Evolutionary conservation across 2,329 filamentous ascomycete species (phyloP), one percentile per base, ranked within the genome.

Genomic region (Pseudocercospora fijiensis): DNA sequence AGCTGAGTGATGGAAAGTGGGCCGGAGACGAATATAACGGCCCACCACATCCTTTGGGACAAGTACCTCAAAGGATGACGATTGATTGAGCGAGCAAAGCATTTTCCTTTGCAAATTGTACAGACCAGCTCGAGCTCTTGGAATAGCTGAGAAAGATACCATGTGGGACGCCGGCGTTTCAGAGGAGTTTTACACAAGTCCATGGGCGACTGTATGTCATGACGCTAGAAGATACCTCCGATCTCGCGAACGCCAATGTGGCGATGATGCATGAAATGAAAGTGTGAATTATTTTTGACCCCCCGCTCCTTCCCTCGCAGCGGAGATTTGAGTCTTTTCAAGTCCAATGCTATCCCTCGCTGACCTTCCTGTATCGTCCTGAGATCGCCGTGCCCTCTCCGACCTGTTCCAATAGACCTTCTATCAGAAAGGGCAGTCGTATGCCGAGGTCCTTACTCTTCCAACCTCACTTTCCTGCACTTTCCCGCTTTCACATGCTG

Each of bases 1-100:
- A 69, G 37, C 53, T 69, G 41, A 57, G 57, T 3, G 60, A 60
- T 26, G 65, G 68, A 13, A 70, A 70, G 26, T 72, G 68, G 65
- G 60, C 58, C 10, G 65, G 62, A 51, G 65, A 70, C 27, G 69
- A 69, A 26, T 67, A 66, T 60, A 69, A 69, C 22, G 65, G 66
- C 18, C 68, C 69, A 58, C 68, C 67, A 11, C 72, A 75, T 67
- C 71, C 69, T 18, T 65, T 76, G 47, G 74, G 73, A 28, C 66
- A 68, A 51, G 69, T 76, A 37, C 70, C 69, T 49, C 64, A 65
- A 43, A 66, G 75, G 63, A 83, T 83, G 81, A 81, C 79, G 59
- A 83, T 83, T 70, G 81, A 83, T 70, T 83, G 37, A 41, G 37
- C 37, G 6, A 18, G 24, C 41, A 27, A 28, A 56, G n/a, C 22